Conservation (phyloP, 768 basidiomycete species). For the Collybia sordida region DNA sequence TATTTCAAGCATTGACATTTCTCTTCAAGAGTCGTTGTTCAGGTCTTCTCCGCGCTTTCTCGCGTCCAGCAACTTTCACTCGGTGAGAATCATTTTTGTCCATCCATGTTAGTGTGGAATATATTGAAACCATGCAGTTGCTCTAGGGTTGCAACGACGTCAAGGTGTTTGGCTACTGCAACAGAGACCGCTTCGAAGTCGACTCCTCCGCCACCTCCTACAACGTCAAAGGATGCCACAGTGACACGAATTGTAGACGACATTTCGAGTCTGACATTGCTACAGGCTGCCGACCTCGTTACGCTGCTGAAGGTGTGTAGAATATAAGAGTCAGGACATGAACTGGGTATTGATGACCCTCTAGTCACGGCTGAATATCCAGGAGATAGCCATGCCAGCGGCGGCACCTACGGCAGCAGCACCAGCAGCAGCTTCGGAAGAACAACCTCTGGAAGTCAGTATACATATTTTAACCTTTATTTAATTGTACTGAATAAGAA, state of each 20-base stretch:
- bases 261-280: slow-evolving; percentile 82
- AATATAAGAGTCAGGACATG: neutral
- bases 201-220: slow-evolving; percentile 40
- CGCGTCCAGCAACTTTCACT: slow-evolving; percentile 35
- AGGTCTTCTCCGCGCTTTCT: slow-evolving; percentile 37
- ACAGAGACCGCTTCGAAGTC: slow-evolving; percentile 43
- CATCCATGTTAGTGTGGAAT: slow-evolving; percentile 4
- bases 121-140: slow-evolving; percentile 24
- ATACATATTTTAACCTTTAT: neutral
- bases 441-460: slow-evolving; percentile 60
- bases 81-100: slow-evolving; percentile 27
- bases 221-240: slow-evolving; percentile 54
- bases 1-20: slow-evolving; percentile 1
- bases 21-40: slow-evolving; percentile 43
- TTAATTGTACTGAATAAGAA: slow-evolving; percentile 1
- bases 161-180: slow-evolving; percentile 61
- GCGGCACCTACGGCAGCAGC: slow-evolving; percentile 61
- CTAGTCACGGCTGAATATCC: slow-evolving; percentile 91
- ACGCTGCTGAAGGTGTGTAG: slow-evolving; percentile 77
- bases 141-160: slow-evolving; percentile 34
- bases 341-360: slow-evolving; percentile 1
- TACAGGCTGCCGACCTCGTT: slow-evolving; percentile 96
- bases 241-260: slow-evolving; percentile 88
- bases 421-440: slow-evolving; percentile 60
- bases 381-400: slow-evolving; percentile 93